These are phyloP conservation scores for Globisporangium cystogenes DNA, from an alignment of 352 stramenopile species.

Conservation along the genomic window DNA sequence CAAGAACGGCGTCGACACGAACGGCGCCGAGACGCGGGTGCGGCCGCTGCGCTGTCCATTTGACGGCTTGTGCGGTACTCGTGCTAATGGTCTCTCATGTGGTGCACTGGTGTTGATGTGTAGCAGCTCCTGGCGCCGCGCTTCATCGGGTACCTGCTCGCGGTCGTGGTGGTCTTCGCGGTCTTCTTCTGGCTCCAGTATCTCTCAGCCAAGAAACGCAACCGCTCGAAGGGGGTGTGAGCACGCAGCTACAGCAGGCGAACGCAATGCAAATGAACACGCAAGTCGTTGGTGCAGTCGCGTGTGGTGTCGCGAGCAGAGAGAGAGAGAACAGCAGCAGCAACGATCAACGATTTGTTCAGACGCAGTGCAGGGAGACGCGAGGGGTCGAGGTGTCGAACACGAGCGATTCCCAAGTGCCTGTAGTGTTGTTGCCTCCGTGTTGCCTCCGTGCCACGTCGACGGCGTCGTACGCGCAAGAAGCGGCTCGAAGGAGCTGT, in stretches of 20 bases:
- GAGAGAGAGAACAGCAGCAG: background rate
- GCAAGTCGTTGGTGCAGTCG: background rate
- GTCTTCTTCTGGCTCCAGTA: slow-evolving; percentile 60
- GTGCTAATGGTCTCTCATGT: background rate
- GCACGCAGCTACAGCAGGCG: background rate
- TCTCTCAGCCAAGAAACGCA: slow-evolving; percentile 27
- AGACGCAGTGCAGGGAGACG: background rate
- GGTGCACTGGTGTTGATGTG: background rate
- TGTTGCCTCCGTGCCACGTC: background rate
- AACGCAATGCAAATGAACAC: background rate
- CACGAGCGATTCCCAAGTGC: no score
- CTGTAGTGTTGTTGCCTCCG: background rate
- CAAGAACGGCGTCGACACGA: slow-evolving; percentile 33
- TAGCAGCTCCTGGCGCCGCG: slow-evolving; percentile 54
- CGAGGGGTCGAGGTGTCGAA: background rate
- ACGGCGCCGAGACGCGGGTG: slow-evolving; percentile 32
- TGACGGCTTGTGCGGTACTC: background rate
- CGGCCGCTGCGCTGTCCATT: background rate
- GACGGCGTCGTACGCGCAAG: background rate
- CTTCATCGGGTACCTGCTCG: slow-evolving; percentile 53
- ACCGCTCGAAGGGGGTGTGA: slow-evolving; percentile 6
- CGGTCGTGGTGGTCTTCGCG: slow-evolving; percentile 39
- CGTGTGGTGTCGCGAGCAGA: no score
- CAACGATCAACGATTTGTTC: background rate
- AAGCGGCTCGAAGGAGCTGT: background rate